Conservation (phyloP, 108 stramenopile species). For the Fragilariopsis cylindrus region DNA sequence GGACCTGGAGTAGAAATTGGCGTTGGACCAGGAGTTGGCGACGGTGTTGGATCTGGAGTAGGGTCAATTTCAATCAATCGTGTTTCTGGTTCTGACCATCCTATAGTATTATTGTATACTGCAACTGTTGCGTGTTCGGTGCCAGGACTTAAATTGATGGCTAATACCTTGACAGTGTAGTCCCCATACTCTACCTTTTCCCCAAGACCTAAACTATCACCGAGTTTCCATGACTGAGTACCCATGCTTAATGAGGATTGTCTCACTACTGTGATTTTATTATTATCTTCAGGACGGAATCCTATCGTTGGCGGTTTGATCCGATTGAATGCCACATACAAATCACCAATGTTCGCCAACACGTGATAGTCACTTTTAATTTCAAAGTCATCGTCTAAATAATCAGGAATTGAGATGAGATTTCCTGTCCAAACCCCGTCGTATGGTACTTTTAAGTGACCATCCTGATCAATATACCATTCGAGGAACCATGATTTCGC, state of each 20-base stretch:
- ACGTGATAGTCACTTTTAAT: neutral
- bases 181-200: neutral
- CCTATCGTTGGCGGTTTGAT: neutral
- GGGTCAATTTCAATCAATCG: neutral
- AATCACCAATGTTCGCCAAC: neutral
- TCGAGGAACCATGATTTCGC: slow-evolving; percentile 60
- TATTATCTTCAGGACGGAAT: slow-evolving; percentile 1
- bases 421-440: neutral
- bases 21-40: neutral
- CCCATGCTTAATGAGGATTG: neutral
- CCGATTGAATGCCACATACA: slow-evolving; percentile 3
- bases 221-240: neutral
- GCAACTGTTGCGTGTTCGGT: slow-evolving; percentile 7
- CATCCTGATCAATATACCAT: slow-evolving; percentile 46
- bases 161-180: neutral
- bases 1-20: neutral
- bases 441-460: neutral
- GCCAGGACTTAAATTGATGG: neutral
- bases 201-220: neutral
- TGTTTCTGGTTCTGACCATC: too few relatives aligned
- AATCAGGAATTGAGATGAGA: neutral
- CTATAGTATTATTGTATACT: neutral
- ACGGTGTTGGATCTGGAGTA: neutral
- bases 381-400: neutral
- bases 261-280: neutral